phyloP scores from a whole-genome alignment of 1,139 yeast species.

The Candida tetrigidarum region DNA sequence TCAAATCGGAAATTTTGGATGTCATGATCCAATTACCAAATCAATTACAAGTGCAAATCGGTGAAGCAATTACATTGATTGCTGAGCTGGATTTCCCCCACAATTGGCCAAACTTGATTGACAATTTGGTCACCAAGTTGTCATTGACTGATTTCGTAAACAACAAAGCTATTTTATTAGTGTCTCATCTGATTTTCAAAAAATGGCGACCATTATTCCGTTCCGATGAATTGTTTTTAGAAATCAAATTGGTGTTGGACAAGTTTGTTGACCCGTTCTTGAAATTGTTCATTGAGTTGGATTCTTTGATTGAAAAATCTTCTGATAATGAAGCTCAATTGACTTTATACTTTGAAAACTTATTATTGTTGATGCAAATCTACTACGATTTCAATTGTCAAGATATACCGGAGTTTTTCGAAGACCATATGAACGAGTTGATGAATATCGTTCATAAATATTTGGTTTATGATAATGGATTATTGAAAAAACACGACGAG shows the following conservation, averaged over 20 bases:
- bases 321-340: constrained; percentile 45
- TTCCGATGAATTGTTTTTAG: constrained; percentile 86
- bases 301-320: constrained; percentile 56
- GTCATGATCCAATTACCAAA: constrained; percentile 82
- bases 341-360: constrained; percentile 65
- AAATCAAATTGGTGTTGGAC: constrained; percentile 83
- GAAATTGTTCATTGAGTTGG: constrained; percentile 66
- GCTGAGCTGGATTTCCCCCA: constrained; percentile 98
- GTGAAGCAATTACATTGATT: constrained; percentile 89
- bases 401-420: constrained; percentile 97
- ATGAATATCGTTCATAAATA: constrained; percentile 86
- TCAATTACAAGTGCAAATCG: constrained; percentile 83
- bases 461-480: constrained; percentile 57
- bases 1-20: constrained; percentile 78
- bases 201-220: constrained; percentile 96
- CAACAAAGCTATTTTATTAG: constrained; percentile 85
- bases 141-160: constrained; percentile 66
- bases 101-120: constrained; percentile 80
- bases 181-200: constrained; percentile 94
- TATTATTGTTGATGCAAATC: constrained; percentile 73
- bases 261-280: constrained; percentile 87
- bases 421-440: constrained; percentile 79
- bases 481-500: constrained; percentile 58
- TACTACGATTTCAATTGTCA: constrained; percentile 96
- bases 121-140: constrained; percentile 71